Percentiles rank a stretch among this genome's conserved stretches.
Conservation (phyloP, 352 stramenopile species). For the Phytophthora citrophthora region DNA sequence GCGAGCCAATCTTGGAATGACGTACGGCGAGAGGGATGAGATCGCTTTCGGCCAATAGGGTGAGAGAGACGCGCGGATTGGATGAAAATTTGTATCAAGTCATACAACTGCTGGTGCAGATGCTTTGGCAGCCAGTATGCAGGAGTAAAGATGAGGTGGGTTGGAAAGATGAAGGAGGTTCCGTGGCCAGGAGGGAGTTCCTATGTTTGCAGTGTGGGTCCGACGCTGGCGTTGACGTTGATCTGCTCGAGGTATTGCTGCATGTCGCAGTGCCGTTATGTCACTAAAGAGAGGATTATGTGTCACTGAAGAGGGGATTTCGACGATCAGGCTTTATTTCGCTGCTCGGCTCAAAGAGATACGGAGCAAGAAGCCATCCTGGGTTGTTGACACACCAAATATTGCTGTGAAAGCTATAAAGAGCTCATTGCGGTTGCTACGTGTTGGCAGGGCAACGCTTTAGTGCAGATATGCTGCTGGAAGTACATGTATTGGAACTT, state of each 20-base stretch:
- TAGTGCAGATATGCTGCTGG: no score
- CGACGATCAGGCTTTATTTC: constrained; percentile 7
- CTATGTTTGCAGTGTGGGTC: constrained; percentile 17
- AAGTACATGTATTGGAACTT: no score
- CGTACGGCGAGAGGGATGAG: neutral
- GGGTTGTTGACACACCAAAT: neutral
- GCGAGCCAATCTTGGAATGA: constrained; percentile 26
- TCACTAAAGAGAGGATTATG: constrained; percentile 3
- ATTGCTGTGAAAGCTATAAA: neutral
- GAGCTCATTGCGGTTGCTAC: neutral
- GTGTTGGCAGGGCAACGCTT: neutral
- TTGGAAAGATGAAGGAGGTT: neutral
- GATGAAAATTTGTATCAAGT: constrained; percentile 4
- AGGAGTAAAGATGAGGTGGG: constrained; percentile 13
- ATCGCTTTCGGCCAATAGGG: constrained; percentile 10
- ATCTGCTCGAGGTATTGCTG: neutral
- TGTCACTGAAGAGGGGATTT: constrained; percentile 13
- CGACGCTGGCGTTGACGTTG: neutral
- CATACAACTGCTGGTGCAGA: neutral
- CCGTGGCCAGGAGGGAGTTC: neutral
- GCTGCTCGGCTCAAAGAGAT: constrained; percentile 6
- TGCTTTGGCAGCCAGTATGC: constrained; percentile 22
- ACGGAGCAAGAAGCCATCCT: constrained; percentile 15
- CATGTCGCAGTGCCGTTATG: neutral
- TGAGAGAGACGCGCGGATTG: constrained; percentile 3